A percentile compares a stretch with the other conserved stretches of the same genome.
Evolutionary conservation across 257 asterid species (phyloP).

Genomic region (Salvia miltiorrhiza): DNA sequence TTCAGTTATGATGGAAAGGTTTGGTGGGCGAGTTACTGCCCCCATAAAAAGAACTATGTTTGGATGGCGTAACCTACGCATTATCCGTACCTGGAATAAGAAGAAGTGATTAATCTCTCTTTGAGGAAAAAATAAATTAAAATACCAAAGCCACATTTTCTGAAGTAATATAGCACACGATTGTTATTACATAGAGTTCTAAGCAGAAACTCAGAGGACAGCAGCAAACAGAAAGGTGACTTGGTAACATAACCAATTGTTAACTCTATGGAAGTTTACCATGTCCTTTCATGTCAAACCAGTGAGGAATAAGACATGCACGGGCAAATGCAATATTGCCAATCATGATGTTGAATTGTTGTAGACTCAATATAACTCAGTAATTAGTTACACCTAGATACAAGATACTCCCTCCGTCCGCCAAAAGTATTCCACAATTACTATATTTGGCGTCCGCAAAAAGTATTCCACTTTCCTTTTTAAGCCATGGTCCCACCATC

Average conservation of each 20-base stretch:
- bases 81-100: conserved; percentile 78
- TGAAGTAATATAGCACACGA: neutral
- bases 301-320: neutral
- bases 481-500: too few relatives aligned
- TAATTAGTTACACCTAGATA: neutral
- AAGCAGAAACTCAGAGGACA: conserved; percentile 1
- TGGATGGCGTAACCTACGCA: conserved; percentile 98
- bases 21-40: conserved; percentile 98
- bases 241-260: neutral
- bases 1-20: conserved; percentile 91
- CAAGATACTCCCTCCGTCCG: too few relatives aligned
- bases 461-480: too few relatives aligned
- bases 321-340: neutral
- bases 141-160: neutral
- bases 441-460: too few relatives aligned
- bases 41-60: conserved; percentile 98
- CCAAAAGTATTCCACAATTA: too few relatives aligned
- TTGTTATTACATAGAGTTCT: neutral
- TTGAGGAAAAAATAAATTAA: neutral
- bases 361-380: neutral
- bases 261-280: neutral
- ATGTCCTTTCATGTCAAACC: neutral
- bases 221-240: neutral
- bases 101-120: conserved; percentile 17
- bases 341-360: neutral